A percentile compares a stretch with the other conserved stretches of the same genome.
Conservation (phyloP, 805 yeast species). For the Jamesozyma spencerorum region DNA sequence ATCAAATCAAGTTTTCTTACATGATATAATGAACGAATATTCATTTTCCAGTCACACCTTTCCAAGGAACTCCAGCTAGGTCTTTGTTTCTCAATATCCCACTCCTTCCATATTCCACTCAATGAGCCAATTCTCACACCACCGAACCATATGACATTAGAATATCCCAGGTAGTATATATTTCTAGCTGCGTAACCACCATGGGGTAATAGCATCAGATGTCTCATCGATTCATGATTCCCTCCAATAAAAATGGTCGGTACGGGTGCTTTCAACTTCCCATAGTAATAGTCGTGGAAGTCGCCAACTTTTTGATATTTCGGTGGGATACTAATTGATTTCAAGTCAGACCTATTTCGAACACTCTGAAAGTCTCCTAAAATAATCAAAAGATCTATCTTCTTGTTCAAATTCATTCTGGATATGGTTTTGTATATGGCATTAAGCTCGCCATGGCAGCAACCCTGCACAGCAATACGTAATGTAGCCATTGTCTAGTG, state of each 20-base stretch:
- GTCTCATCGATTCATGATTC: slow-evolving; percentile 85
- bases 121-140: slow-evolving; percentile 74
- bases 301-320: slow-evolving; percentile 75
- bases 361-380: slow-evolving; percentile 91
- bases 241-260: slow-evolving; percentile 86
- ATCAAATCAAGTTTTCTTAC: slow-evolving; percentile 50
- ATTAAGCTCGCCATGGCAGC: slow-evolving; percentile 77
- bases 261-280: slow-evolving; percentile 51
- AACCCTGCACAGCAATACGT: slow-evolving; percentile 71
- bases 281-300: slow-evolving; percentile 66
- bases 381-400: slow-evolving; percentile 56
- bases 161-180: slow-evolving; percentile 75
- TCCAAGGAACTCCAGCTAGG: slow-evolving; percentile 42
- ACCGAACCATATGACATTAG: slow-evolving; percentile 61
- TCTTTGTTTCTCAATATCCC: slow-evolving; percentile 38
- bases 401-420: slow-evolving; percentile 12
- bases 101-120: slow-evolving; percentile 69
- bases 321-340: slow-evolving; percentile 65
- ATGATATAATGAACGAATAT: slow-evolving; percentile 40
- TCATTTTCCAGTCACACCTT: slow-evolving; percentile 19
- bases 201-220: slow-evolving; percentile 56
- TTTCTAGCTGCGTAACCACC: slow-evolving; percentile 95
- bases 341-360: slow-evolving; percentile 52
- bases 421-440: slow-evolving; percentile 41
- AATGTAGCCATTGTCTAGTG: slow-evolving; percentile 19